Conservation (phyloP, 495 filamentous ascomycete species). For the Sordaria brevicollis region DNA sequence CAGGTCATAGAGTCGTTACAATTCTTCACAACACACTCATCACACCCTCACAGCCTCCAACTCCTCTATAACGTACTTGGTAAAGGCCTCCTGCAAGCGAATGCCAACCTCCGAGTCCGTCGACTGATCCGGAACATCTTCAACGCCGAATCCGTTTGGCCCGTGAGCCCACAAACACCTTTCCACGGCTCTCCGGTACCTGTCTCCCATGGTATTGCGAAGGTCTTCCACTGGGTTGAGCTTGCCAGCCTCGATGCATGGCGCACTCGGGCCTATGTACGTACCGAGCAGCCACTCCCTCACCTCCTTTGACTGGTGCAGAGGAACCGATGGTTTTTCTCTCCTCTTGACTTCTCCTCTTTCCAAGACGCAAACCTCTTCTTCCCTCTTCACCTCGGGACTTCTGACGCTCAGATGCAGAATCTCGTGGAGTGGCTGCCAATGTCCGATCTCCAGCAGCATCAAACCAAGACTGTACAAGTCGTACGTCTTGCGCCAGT, state of each 20-base stretch:
- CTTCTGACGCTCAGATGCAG: conserved; percentile 15
- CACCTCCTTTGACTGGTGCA: conserved; percentile 14
- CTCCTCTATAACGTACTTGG: conserved; percentile 18
- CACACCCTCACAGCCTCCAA: conserved; percentile 8
- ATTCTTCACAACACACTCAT: too few relatives aligned
- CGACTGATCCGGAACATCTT: conserved; percentile 13
- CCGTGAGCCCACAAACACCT: conserved; percentile 24
- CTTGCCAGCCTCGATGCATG: conserved; percentile 2
- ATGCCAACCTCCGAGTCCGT: conserved; percentile 14
- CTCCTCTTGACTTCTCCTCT: background rate
- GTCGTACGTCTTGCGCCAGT: conserved; percentile 39
- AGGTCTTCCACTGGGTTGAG: conserved; percentile 18
- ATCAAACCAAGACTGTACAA: conserved; percentile 41
- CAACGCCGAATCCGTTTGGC: conserved; percentile 18
- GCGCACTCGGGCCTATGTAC: background rate
- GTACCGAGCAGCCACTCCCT: conserved; percentile 19
- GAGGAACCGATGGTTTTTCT: conserved; percentile 1
- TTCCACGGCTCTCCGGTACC: conserved; percentile 15
- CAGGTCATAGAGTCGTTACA: too few relatives aligned
- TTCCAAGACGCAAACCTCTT: too few relatives aligned
- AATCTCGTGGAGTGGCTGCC: conserved; percentile 35
- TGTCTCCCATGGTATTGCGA: conserved; percentile 12
- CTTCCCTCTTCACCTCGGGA: background rate
- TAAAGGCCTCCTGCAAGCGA: conserved; percentile 19
- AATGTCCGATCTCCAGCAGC: conserved; percentile 41